Evolutionary conservation across 2,329 filamentous ascomycete genomes (phyloP), one percentile per base, ranked within the genome.

Genomic region (Xylariaceae sp.): DNA sequence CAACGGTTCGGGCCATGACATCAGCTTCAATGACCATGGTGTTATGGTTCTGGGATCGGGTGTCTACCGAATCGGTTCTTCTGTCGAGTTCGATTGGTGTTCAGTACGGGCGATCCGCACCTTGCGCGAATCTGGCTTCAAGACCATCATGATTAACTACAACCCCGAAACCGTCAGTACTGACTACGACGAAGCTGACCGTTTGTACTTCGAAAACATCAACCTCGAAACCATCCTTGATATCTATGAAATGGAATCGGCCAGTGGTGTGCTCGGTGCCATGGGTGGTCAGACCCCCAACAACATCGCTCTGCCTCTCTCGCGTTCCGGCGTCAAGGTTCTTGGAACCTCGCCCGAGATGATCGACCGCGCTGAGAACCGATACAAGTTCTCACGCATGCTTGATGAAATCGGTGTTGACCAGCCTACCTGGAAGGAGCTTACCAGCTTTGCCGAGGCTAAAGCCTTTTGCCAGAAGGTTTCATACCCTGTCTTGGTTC

Each of bases 21-120:
- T 97, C 57, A 72, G 73, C 11, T 97, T 97, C 70, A 82, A 91
- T 8, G 94, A 99, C 71, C 86, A 93, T 63, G 94, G 94, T 70
- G 84, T 97, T 62, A 97, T 97, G 92, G 93, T 99, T 7, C 81
- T 97, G 35, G 93, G 93, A 11, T 97, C 92, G 37, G 93, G 93
- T 75, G 92, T 97, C 8, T 97, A 97, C 80, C 86, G 94, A 62
- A 99, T 99, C 65, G 94, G 94, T 66, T 97, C 92, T 0, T 97
- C 93, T 0, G 94, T 99, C 60, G 94, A 99, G 73, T 99, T 99
- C 74, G 94, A 99, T 75, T 99, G 94, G 94, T 97, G 94, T 74
- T 96, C 94, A 3, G 94, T 99, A 34, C 83, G 93, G 61, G 91
- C 94, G 4, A 95, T 97, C 63, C 87, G 93, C 64, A 97, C 94